Conservation (phyloP, 192 early-diverging fungal genomes). For the Mortierella hygrophila region DNA sequence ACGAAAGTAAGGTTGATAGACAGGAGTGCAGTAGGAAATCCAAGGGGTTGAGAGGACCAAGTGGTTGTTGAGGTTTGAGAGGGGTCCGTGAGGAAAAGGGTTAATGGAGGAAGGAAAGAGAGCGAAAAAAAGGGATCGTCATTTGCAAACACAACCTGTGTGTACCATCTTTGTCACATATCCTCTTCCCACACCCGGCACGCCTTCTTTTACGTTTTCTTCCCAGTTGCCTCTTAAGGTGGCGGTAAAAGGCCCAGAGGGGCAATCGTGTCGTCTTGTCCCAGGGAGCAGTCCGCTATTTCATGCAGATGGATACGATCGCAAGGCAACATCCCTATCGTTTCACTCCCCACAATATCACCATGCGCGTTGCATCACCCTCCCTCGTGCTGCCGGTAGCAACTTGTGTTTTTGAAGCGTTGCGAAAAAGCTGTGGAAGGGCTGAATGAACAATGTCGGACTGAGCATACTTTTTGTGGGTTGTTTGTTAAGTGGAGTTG, state of each 20-base stretch:
- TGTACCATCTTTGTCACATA: background rate
- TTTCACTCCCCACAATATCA: background rate
- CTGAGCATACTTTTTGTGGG: background rate
- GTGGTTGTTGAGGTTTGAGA: slow-evolving; percentile 1
- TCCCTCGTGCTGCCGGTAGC: background rate
- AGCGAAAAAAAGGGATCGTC: background rate
- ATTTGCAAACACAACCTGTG: background rate
- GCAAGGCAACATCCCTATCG: background rate
- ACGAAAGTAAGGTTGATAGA: slow-evolving; percentile 26
- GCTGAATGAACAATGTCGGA: background rate
- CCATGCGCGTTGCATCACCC: background rate
- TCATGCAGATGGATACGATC: background rate
- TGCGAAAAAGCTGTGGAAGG: background rate
- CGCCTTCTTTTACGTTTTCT: too few relatives aligned
- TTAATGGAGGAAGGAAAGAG: background rate
- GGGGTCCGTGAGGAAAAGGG: background rate
- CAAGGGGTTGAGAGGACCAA: background rate
- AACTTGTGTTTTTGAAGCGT: background rate
- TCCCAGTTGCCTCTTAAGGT: too few relatives aligned
- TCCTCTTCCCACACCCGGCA: too few relatives aligned
- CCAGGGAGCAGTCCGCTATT: background rate
- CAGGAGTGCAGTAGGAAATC: background rate
- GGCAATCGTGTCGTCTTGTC: background rate
- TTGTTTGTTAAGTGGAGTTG: background rate
- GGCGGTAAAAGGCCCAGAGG: background rate